A percentile compares a stretch with the other conserved stretches of the same genome.
Conservation (phyloP, 768 basidiomycete genomes). For the Suillus spraguei region DNA sequence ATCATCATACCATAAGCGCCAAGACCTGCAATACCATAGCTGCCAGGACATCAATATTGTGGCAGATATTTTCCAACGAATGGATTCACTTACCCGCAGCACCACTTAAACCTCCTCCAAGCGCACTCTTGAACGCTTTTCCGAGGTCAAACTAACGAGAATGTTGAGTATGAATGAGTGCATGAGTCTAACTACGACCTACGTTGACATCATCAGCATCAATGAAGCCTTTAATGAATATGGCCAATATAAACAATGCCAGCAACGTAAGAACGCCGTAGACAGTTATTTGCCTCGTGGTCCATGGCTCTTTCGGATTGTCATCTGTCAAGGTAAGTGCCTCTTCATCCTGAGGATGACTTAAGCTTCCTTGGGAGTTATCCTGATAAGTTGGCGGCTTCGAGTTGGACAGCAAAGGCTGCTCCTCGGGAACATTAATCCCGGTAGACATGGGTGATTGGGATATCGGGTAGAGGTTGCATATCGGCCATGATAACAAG, state of each 20-base stretch:
- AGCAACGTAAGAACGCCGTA: constrained; percentile 39
- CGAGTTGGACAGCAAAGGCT: constrained; percentile 27
- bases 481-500: not conserved
- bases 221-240: constrained; percentile 72
- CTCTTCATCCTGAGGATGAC: constrained; percentile 19
- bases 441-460: constrained; percentile 5
- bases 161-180: constrained; percentile 35
- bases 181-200: constrained; percentile 23
- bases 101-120: constrained; percentile 90
- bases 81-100: constrained; percentile 60
- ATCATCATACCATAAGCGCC: constrained; percentile 64
- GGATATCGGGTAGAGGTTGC: not conserved
- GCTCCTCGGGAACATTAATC: constrained; percentile 18
- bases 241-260: constrained; percentile 41
- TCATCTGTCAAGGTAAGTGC: constrained; percentile 7
- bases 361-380: not conserved
- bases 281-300: constrained; percentile 18
- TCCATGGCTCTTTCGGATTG: constrained; percentile 16
- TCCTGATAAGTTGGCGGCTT: constrained; percentile 22
- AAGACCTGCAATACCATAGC: constrained; percentile 97
- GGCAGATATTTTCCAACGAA: constrained; percentile 2
- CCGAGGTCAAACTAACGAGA: constrained; percentile 71
- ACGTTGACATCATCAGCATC: constrained; percentile 71
- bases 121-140: constrained; percentile 76
- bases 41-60: constrained; percentile 23